phyloP scores from a whole-genome alignment of 805 yeast species.

The Brettanomyces custersianus region DNA sequence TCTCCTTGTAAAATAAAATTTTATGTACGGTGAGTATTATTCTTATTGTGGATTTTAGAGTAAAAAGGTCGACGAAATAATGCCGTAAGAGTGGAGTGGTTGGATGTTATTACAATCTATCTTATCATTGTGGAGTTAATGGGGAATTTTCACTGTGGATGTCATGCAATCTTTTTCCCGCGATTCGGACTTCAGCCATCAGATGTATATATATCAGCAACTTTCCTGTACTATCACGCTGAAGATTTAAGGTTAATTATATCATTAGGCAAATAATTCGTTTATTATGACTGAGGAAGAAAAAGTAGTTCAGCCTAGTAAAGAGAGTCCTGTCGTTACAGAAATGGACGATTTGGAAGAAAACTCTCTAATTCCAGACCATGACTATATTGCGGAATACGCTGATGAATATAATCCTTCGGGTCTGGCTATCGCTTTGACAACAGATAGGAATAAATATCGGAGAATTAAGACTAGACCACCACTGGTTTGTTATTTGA shows the following conservation, averaged over 20 bases:
- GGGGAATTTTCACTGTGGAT: too few species aligned
- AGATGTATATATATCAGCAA: not conserved
- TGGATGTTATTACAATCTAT: too few species aligned
- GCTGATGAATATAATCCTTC: conserved; percentile 24
- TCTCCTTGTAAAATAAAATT: too few species aligned
- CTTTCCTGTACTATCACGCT: not conserved
- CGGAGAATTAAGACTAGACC: conserved; percentile 33
- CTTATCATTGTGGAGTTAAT: too few species aligned
- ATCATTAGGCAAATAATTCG: not conserved
- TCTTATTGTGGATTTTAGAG: too few species aligned
- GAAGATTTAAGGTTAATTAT: not conserved
- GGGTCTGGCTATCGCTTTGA: conserved; percentile 18
- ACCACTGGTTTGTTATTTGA: conserved; percentile 39
- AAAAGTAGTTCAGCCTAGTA: not conserved
- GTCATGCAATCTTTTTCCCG: too few species aligned
- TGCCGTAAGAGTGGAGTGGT: too few species aligned
- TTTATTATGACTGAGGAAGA: too few species aligned
- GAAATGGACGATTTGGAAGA: not conserved
- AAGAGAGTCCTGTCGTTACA: conserved; percentile 1
- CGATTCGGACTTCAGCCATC: too few species aligned
- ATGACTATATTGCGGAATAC: conserved; percentile 16
- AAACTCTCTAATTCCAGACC: conserved; percentile 1
- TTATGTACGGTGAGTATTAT: too few species aligned
- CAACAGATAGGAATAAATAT: conserved; percentile 24
- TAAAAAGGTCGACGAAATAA: too few species aligned